phyloP scores from a whole-genome alignment of 2,329 filamentous ascomycete genomes.

The Dactylellina cionopaga region DNA sequence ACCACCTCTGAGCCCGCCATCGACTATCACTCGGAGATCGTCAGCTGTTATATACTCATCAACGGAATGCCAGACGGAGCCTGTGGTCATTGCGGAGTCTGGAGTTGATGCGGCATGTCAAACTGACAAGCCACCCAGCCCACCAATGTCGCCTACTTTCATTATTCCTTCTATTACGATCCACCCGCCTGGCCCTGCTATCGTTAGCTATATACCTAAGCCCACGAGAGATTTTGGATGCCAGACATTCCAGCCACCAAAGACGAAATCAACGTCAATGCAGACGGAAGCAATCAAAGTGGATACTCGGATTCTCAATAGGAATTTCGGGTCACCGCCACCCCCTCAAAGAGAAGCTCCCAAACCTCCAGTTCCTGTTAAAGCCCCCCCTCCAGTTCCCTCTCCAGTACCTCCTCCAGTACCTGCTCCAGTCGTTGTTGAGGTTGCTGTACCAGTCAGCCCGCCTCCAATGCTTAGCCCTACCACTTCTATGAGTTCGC shows the following conservation, averaged over 20 bases:
- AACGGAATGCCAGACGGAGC: constrained; percentile 37
- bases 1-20: constrained; percentile 45
- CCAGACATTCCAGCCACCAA: constrained; percentile 73
- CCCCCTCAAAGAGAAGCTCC: constrained; percentile 29
- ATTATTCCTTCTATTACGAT: constrained; percentile 88
- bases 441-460: constrained; percentile 41
- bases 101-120: constrained; percentile 41
- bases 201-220: constrained; percentile 65
- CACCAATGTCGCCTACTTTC: constrained; percentile 62
- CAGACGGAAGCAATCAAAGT: constrained; percentile 94
- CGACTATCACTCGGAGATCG: constrained; percentile 44
- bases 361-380: constrained; percentile 61
- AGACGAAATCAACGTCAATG: constrained; percentile 69
- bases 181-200: constrained; percentile 85
- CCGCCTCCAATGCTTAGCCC: constrained; percentile 36
- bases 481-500: constrained; percentile 42
- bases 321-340: constrained; percentile 41
- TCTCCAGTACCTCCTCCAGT: constrained; percentile 52
- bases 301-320: constrained; percentile 65
- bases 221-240: constrained; percentile 83
- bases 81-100: constrained; percentile 34
- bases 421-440: constrained; percentile 62
- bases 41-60: constrained; percentile 46
- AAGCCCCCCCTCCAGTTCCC: constrained; percentile 63
- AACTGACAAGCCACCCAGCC: constrained; percentile 58